These are phyloP conservation scores for Rosa lucieae DNA, from an alignment of 306 rosid genomes.

Conservation along the genomic window DNA sequence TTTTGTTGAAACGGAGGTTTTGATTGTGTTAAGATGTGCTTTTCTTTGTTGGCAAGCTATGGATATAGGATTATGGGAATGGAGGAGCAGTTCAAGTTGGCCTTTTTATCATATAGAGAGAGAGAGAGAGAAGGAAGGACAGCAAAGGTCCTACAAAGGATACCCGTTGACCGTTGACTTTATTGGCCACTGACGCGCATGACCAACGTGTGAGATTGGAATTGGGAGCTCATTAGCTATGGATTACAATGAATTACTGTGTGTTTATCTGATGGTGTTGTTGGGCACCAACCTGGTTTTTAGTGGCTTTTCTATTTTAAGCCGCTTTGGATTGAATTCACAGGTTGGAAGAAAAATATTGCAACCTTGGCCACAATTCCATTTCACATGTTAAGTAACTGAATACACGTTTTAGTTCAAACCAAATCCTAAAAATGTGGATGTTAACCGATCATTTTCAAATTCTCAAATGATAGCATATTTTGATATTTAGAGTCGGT, in stretches of 20 bases:
- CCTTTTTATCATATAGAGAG: slow-evolving; percentile 11
- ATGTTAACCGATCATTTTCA: background rate
- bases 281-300: slow-evolving; percentile 5
- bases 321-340: background rate
- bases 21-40: background rate
- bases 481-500: too few species aligned
- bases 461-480: background rate
- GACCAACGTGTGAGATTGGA: slow-evolving; percentile 43
- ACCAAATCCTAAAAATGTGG: background rate
- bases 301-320: background rate
- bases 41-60: slow-evolving; percentile 17
- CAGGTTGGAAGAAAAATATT: background rate
- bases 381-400: background rate
- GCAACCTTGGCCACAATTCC: background rate
- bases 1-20: background rate
- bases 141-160: background rate
- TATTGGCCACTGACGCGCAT: slow-evolving; percentile 9
- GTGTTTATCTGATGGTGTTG: background rate
- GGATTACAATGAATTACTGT: slow-evolving; percentile 26
- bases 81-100: slow-evolving; percentile 11
- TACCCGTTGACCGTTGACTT: slow-evolving; percentile 54
- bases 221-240: background rate
- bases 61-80: background rate
- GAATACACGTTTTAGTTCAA: background rate
- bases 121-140: slow-evolving; percentile 3